Conservation (phyloP, 345 rosid species). For the Lepidium didymum region DNA sequence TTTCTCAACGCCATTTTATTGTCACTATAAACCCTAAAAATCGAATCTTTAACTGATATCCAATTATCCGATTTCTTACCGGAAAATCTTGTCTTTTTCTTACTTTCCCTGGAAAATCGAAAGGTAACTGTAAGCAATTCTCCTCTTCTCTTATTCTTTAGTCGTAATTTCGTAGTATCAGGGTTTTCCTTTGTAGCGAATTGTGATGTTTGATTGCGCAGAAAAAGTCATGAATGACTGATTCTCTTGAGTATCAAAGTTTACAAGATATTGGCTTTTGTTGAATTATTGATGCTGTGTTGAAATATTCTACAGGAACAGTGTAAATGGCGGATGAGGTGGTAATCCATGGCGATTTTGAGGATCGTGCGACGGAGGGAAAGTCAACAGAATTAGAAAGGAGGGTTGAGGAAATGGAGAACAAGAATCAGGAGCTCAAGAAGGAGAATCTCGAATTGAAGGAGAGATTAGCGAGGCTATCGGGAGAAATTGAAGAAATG, state of each 20-base stretch:
- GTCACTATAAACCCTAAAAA: conserved; percentile 21
- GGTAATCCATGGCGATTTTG: conserved; percentile 32
- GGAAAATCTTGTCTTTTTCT: conserved; percentile 3
- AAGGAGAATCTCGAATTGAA: conserved; percentile 36
- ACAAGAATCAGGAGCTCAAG: conserved; percentile 38
- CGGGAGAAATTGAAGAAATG: conserved; percentile 37
- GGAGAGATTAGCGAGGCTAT: conserved; percentile 27
- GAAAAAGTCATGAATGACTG: conserved; percentile 2
- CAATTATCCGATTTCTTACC: neutral
- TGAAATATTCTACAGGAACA: conserved; percentile 5
- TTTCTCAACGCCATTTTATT: neutral
- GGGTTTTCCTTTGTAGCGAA: neutral
- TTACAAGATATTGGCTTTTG: neutral
- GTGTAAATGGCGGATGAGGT: conserved; percentile 41
- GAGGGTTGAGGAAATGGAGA: conserved; percentile 42
- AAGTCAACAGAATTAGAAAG: conserved; percentile 1
- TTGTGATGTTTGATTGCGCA: neutral
- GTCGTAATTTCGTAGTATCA: neutral
- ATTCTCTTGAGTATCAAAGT: neutral
- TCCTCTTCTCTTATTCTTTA: neutral
- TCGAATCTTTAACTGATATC: conserved; percentile 5
- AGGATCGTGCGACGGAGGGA: conserved; percentile 24
- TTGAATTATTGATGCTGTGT: neutral
- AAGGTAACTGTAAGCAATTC: conserved; percentile 11
- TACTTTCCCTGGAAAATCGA: neutral